Percentiles rank a stretch among this genome's conserved stretches.
Evolutionary conservation across 2,329 filamentous ascomycete species (phyloP).

Genomic region (Nemania sp.): DNA sequence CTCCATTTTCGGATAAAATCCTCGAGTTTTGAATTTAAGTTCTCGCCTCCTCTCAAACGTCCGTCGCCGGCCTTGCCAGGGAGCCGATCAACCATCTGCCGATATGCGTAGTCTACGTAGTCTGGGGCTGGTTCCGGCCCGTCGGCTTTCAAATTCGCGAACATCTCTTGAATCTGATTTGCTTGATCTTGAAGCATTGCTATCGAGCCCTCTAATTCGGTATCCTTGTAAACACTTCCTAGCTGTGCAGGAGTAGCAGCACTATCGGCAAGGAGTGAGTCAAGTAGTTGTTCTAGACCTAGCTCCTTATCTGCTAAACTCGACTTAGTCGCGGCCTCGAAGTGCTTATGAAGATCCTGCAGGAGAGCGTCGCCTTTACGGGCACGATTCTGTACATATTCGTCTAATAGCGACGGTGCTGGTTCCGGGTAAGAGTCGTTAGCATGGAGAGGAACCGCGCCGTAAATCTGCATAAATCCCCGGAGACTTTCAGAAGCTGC

Average conservation of each 20-base stretch:
- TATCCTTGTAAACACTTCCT: conserved; percentile 45
- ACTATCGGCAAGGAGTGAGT: conserved; percentile 47
- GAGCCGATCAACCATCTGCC: conserved; percentile 36
- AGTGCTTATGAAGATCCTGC: conserved; percentile 45
- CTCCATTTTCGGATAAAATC: conserved; percentile 44
- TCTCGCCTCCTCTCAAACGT: conserved; percentile 24
- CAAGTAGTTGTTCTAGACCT: conserved; percentile 43
- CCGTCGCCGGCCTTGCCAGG: conserved; percentile 32
- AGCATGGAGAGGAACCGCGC: conserved; percentile 40
- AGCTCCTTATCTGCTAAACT: conserved; percentile 45
- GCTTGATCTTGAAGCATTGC: conserved; percentile 43
- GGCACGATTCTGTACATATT: conserved; percentile 44
- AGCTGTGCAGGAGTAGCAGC: conserved; percentile 32
- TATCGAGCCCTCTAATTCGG: conserved; percentile 49
- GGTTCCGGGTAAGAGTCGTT: conserved; percentile 26
- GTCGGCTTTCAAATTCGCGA: conserved; percentile 40
- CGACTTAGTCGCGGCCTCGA: conserved; percentile 45
- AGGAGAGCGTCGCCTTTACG: conserved; percentile 45
- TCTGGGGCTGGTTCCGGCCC: conserved; percentile 39
- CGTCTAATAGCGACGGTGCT: conserved; percentile 38
- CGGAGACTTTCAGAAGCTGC: conserved; percentile 39
- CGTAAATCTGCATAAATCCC: conserved; percentile 45
- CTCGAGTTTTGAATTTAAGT: conserved; percentile 31
- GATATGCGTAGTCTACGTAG: conserved; percentile 44
- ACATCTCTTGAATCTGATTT: conserved; percentile 41